A percentile compares a stretch with the other conserved stretches of the same genome.
phyloP scores from a whole-genome alignment of 192 early-diverging fungal genomes.

The Entomortierella beljakovae region DNA sequence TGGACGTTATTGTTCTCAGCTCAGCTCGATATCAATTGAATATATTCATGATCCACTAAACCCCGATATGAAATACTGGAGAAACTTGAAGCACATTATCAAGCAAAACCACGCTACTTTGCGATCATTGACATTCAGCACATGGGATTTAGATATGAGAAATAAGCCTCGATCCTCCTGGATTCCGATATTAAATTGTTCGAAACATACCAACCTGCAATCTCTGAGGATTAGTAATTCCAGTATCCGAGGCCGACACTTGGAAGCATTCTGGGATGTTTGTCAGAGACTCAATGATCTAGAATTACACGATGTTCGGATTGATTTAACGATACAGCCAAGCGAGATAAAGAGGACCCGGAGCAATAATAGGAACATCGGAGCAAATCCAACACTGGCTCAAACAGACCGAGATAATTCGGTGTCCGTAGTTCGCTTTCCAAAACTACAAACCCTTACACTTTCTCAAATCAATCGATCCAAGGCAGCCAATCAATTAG shows the following conservation, averaged over 20 bases:
- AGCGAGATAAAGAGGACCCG: background rate
- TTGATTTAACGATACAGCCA: constrained; percentile 3
- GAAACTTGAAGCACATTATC: constrained; percentile 5
- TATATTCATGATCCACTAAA: background rate
- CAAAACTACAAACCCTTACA: background rate
- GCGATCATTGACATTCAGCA: background rate
- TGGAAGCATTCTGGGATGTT: constrained; percentile 15
- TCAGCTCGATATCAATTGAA: constrained; percentile 12
- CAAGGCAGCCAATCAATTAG: too few species aligned
- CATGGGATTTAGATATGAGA: background rate
- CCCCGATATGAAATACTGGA: background rate
- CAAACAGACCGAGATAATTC: too few species aligned
- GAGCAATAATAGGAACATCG: background rate
- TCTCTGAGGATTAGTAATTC: constrained; percentile 7
- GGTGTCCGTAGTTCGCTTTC: background rate
- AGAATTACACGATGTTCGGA: background rate
- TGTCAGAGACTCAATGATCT: constrained; percentile 10
- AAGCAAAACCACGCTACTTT: constrained; percentile 9
- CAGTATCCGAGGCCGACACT: constrained; percentile 12
- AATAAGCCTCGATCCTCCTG: background rate
- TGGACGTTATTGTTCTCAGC: constrained; percentile 1
- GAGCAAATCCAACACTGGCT: background rate
- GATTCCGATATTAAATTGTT: constrained; percentile 16
- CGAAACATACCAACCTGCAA: background rate
- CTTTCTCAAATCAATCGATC: background rate